phyloP scores from a whole-genome alignment of 805 yeast species.

The Clavispora fructus region DNA sequence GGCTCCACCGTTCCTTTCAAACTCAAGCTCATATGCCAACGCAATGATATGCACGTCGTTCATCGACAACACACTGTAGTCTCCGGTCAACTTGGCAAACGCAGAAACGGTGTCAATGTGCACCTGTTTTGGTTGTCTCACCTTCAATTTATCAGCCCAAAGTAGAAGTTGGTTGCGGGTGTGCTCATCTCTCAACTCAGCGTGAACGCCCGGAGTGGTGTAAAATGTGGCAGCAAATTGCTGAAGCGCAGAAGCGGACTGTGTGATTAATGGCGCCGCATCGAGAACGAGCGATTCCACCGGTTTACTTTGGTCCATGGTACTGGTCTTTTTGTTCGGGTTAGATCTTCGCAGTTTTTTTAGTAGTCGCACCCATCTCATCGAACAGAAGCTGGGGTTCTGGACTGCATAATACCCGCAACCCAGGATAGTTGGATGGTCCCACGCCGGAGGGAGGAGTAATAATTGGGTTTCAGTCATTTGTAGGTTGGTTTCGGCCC shows the following conservation, averaged over 20 bases:
- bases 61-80: constrained; percentile 75
- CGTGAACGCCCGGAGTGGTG: constrained; percentile 88
- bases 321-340: not conserved
- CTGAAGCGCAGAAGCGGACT: constrained; percentile 67
- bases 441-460: too few relatives aligned
- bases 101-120: constrained; percentile 61
- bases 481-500: too few relatives aligned
- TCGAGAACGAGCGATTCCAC: constrained; percentile 43
- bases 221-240: constrained; percentile 65
- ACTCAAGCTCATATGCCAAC: constrained; percentile 80
- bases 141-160: constrained; percentile 69
- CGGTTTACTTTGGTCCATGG: constrained; percentile 4
- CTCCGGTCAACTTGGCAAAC: constrained; percentile 89
- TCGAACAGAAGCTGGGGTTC: not conserved
- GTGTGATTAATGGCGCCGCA: constrained; percentile 93
- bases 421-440: too few relatives aligned
- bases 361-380: constrained; percentile 11
- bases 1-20: constrained; percentile 67
- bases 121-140: constrained; percentile 72
- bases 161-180: constrained; percentile 73
- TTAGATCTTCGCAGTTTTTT: constrained; percentile 1
- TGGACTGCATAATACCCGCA: not conserved
- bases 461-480: too few relatives aligned
- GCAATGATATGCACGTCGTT: constrained; percentile 94
- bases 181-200: constrained; percentile 81